Conservation (phyloP, 345 rosid genomes). For the rapeseed (Brassica napus) region DNA sequence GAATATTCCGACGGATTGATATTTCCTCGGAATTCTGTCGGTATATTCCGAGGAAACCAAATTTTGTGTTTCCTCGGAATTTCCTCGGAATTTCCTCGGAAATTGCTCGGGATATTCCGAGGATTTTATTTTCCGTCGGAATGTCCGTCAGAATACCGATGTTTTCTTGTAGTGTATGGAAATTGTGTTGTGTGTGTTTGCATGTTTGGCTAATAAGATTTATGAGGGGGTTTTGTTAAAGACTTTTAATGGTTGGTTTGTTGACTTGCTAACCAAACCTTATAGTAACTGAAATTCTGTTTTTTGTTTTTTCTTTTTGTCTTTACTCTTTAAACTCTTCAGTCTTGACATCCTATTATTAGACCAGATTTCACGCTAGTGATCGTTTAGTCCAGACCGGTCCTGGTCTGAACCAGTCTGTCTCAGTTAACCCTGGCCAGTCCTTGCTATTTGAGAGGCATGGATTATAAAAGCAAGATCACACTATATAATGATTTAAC, state of each 20-base stretch:
- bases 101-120: no score
- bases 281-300: neutral
- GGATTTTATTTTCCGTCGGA: no score
- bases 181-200: neutral
- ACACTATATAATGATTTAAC: neutral
- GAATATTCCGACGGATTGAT: no score
- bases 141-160: no score
- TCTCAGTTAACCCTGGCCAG: neutral
- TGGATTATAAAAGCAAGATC: neutral
- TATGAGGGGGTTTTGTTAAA: neutral
- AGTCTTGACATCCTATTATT: neutral
- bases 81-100: no score
- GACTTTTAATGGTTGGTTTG: neutral
- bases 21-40: no score
- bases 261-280: neutral
- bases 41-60: no score
- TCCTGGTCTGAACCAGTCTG: neutral
- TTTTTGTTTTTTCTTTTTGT: neutral
- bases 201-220: neutral
- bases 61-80: no score
- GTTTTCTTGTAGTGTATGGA: neutral
- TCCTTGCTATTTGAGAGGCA: neutral
- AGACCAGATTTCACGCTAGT: neutral
- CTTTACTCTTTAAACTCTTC: neutral
- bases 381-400: neutral